Base-by-base conservation (phyloP, 805 yeast genomes). In the Saturnispora galanensis region DNA sequence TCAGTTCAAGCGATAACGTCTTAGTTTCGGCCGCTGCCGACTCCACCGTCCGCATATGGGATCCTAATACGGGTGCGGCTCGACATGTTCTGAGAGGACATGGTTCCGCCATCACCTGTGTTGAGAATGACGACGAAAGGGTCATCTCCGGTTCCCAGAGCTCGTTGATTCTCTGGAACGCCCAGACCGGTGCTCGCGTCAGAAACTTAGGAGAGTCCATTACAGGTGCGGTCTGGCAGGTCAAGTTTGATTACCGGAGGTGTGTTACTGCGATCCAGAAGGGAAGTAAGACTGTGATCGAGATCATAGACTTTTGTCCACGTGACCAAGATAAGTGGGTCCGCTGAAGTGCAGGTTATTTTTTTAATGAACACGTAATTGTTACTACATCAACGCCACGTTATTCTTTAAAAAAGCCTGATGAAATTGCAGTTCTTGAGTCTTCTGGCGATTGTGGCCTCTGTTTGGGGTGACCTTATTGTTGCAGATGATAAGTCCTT, bases 11-110 rank as follows among this genome's bases (percentile, higher is more conserved):
- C 5, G 79, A 82, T 21, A 78, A 81, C 31, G 79, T 77, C 39
- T 68, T 93, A 10, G 95, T 90, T 1, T 83, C 95, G 38, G 98
- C 96, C 0, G 97, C 97, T 2, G 97, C 97, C 0, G 98, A 93
- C 62, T 77, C 93, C 3, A 81, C 96, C 0, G 70, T 93, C 35
- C 73, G 97, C 42, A 81, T 90, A 2, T 93, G 98, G 98, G 84
- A 93, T 57, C 93, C 96, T 1, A 76, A 76, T 26, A 74, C 80
- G 8, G 88, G 85, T 28, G 72, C 73, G 16, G 76, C 84, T 35
- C 67, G 69, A 41, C 76, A 77, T 56, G 76, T 83, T 40, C 73
- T 88, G 47, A 81, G 84, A 44, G 95, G 96, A 30, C 90, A 88
- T 61, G 74, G 79, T 26, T 76, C 79, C 11, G 95, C 97, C 0